Percentiles rank a stretch among this genome's conserved stretches.
These are phyloP conservation scores for Pichia eremophila DNA, from an alignment of 805 yeast genomes.

Conservation along the genomic window DNA sequence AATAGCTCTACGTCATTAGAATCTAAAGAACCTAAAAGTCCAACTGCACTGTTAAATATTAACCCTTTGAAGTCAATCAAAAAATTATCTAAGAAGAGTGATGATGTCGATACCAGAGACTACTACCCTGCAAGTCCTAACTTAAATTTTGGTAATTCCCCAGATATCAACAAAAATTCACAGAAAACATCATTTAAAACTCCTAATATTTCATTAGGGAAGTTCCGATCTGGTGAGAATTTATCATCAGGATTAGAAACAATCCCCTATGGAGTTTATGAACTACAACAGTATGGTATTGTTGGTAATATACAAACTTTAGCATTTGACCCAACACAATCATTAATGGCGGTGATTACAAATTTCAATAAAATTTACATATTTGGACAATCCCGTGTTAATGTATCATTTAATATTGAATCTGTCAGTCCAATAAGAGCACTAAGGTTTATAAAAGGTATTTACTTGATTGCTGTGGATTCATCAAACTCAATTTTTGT, in stretches of 20 bases:
- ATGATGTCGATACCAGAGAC: constrained; percentile 11
- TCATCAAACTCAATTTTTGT: constrained; percentile 52
- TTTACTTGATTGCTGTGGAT: constrained; percentile 70
- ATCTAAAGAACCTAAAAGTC: neutral
- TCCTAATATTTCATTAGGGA: constrained; percentile 7
- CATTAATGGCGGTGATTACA: constrained; percentile 75
- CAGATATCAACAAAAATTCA: neutral
- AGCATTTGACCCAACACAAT: constrained; percentile 84
- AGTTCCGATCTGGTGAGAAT: constrained; percentile 13
- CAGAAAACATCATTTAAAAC: constrained; percentile 1
- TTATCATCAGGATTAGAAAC: constrained; percentile 26
- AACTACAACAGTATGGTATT: constrained; percentile 41
- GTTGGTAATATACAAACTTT: constrained; percentile 55
- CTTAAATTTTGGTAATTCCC: constrained; percentile 6
- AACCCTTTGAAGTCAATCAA: constrained; percentile 11
- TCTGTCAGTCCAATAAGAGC: constrained; percentile 41
- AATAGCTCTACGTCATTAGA: neutral
- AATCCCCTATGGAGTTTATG: constrained; percentile 22
- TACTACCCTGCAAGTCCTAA: constrained; percentile 14
- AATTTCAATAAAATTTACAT: constrained; percentile 62
- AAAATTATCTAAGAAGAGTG: constrained; percentile 4
- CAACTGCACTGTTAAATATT: neutral
- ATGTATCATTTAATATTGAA: constrained; percentile 49
- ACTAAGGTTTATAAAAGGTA: constrained; percentile 66
- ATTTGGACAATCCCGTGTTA: constrained; percentile 77